These are phyloP conservation scores for Starmerella floricola DNA, from an alignment of 805 yeast species.

Conservation along the genomic window DNA sequence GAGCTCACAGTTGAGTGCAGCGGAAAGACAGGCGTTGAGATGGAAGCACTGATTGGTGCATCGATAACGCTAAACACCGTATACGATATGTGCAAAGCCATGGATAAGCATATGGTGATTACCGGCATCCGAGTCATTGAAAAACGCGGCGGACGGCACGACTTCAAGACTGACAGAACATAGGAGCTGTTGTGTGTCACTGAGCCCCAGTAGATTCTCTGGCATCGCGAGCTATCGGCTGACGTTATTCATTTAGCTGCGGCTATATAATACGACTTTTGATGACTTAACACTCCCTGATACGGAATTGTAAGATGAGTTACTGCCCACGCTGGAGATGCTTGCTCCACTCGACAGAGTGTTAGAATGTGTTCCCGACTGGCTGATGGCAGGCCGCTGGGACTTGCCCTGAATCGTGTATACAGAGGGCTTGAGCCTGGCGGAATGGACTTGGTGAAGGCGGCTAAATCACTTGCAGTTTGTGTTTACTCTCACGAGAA, in stretches of 20 bases:
- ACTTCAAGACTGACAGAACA: no score
- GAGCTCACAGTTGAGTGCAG: conserved; percentile 35
- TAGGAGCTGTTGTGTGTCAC: no score
- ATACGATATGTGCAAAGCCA: conserved; percentile 51
- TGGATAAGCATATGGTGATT: conserved; percentile 39
- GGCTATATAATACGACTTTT: no score
- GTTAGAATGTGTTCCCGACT: no score
- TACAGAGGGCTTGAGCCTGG: no score
- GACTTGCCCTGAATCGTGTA: conserved; percentile 37
- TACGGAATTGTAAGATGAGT: neutral
- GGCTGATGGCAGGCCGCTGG: neutral
- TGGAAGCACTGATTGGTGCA: conserved; percentile 44
- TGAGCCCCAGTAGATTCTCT: no score
- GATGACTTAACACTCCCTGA: conserved; percentile 4
- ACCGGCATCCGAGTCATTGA: conserved; percentile 30
- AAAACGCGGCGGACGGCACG: conserved; percentile 37
- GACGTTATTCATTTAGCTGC: no score
- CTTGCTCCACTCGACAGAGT: conserved; percentile 4
- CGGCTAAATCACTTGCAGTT: no score
- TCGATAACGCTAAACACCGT: conserved; percentile 36
- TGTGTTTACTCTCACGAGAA: no score
- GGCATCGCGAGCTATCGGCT: no score
- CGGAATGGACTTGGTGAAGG: no score
- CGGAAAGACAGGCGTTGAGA: conserved; percentile 47
- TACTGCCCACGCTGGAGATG: conserved; percentile 5